Evolutionary conservation across 1,139 yeast species (phyloP).

Genomic region (Hyphopichia pseudoburtonii): DNA sequence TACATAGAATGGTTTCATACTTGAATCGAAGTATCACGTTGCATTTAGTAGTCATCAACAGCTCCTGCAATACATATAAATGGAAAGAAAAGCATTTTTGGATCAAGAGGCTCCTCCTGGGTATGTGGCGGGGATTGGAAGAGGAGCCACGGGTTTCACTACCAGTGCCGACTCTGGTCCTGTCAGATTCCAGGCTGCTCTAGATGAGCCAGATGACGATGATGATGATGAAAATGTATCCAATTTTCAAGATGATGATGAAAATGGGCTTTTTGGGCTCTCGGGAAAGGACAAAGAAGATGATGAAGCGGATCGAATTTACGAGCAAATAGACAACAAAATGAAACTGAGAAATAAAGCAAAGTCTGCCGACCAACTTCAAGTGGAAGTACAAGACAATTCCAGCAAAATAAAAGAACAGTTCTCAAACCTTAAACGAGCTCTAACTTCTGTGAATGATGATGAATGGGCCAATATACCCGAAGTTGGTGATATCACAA

Average conservation of each 20-base stretch:
- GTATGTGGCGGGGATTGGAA: slow-evolving; percentile 87
- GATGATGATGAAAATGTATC: slow-evolving; percentile 22
- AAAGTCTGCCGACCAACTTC: slow-evolving; percentile 15
- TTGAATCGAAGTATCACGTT: no score
- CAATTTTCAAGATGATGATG: slow-evolving; percentile 14
- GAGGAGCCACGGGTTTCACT: slow-evolving; percentile 94
- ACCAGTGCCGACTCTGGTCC: slow-evolving; percentile 78
- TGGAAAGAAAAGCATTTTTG: slow-evolving; percentile 64
- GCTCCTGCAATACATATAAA: slow-evolving; percentile 67
- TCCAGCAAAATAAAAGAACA: slow-evolving; percentile 24
- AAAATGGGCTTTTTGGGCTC: slow-evolving; percentile 31
- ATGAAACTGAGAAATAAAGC: slow-evolving; percentile 38
- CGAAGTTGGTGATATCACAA: slow-evolving; percentile 85
- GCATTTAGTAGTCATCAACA: slow-evolving; percentile 40
- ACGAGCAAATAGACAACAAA: slow-evolving; percentile 61
- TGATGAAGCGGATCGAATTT: slow-evolving; percentile 73
- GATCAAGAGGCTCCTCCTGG: slow-evolving; percentile 90
- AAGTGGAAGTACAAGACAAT: slow-evolving; percentile 13
- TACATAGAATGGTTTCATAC: no score
- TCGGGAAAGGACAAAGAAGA: slow-evolving; percentile 35
- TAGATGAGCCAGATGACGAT: slow-evolving; percentile 27
- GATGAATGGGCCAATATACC: slow-evolving; percentile 85
- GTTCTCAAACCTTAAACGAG: slow-evolving; percentile 58
- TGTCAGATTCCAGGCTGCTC: slow-evolving; percentile 35
- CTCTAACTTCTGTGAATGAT: slow-evolving; percentile 55